Evolutionary conservation across 441 rosid species (phyloP).

Genomic region (Euphorbia neoarborescens): DNA sequence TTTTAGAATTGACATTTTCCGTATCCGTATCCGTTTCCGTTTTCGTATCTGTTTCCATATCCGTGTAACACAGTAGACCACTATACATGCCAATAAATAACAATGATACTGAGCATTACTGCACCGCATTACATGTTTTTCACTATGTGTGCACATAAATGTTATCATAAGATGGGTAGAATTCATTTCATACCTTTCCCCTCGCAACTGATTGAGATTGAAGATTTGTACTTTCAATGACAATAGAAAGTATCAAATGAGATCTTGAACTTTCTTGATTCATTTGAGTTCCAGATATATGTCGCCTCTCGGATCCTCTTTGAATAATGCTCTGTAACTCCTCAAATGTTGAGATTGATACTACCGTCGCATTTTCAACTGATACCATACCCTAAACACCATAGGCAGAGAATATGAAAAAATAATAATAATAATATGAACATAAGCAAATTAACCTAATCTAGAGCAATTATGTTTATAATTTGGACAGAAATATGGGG

Average conservation of each 20-base stretch:
- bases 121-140: too few relatives aligned
- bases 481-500: neutral
- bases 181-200: constrained; percentile 56
- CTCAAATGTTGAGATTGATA: constrained; percentile 62
- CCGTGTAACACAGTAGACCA: too few relatives aligned
- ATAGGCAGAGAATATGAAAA: constrained; percentile 8
- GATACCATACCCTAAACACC: constrained; percentile 77
- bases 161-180: neutral
- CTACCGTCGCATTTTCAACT: constrained; percentile 71
- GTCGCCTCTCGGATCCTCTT: constrained; percentile 76
- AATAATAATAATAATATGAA: neutral
- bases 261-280: constrained; percentile 96
- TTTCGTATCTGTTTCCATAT: too few relatives aligned
- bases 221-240: constrained; percentile 83
- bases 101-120: too few relatives aligned
- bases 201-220: constrained; percentile 83
- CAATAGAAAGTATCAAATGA: constrained; percentile 74
- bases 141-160: neutral
- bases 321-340: constrained; percentile 62
- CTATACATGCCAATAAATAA: too few relatives aligned
- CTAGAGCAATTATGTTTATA: neutral
- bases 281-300: constrained; percentile 87
- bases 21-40: too few relatives aligned
- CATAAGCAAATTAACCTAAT: neutral
- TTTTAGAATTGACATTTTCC: too few relatives aligned